A percentile compares a stretch with the other conserved stretches of the same genome.
Evolutionary conservation across 2,329 filamentous ascomycete genomes (phyloP).

Genomic region (Penicillium aurantiogriseum): DNA sequence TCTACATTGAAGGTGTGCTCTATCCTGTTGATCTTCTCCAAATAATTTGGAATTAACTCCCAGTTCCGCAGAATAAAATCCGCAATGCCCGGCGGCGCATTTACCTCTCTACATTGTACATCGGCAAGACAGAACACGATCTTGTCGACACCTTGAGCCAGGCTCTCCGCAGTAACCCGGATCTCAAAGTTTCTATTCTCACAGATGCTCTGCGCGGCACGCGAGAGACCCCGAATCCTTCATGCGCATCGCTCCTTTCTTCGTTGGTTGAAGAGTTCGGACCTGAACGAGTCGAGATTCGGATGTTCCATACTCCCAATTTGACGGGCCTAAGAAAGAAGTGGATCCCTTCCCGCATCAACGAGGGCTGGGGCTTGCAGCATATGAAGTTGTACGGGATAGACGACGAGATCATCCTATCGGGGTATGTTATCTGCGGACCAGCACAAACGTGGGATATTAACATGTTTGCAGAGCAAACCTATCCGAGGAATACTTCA

Average conservation of each 20-base stretch:
- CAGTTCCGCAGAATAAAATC: constrained; percentile 67
- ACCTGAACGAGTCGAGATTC: constrained; percentile 77
- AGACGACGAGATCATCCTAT: constrained; percentile 93
- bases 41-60: constrained; percentile 2
- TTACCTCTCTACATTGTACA: constrained; percentile 94
- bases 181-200: constrained; percentile 79
- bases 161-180: constrained; percentile 70
- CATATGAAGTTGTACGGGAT: constrained; percentile 99
- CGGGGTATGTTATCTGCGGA: constrained; percentile 58
- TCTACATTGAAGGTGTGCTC: constrained; percentile 74
- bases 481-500: constrained; percentile 90
- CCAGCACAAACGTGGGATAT: background rate
- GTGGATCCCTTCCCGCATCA: constrained; percentile 82
- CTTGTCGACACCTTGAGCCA: constrained; percentile 75
- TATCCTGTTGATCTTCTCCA: background rate
- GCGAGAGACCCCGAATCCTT: constrained; percentile 79
- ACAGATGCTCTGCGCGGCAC: constrained; percentile 91
- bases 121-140: constrained; percentile 89
- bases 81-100: constrained; percentile 72
- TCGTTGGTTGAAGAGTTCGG: constrained; percentile 85
- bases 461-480: constrained; percentile 62
- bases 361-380: constrained; percentile 96
- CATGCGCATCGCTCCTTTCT: constrained; percentile 82
- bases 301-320: constrained; percentile 98
- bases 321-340: constrained; percentile 82